Conservation (phyloP, 1,284 basidiomycete genomes). For the Microbotryum violaceum region DNA sequence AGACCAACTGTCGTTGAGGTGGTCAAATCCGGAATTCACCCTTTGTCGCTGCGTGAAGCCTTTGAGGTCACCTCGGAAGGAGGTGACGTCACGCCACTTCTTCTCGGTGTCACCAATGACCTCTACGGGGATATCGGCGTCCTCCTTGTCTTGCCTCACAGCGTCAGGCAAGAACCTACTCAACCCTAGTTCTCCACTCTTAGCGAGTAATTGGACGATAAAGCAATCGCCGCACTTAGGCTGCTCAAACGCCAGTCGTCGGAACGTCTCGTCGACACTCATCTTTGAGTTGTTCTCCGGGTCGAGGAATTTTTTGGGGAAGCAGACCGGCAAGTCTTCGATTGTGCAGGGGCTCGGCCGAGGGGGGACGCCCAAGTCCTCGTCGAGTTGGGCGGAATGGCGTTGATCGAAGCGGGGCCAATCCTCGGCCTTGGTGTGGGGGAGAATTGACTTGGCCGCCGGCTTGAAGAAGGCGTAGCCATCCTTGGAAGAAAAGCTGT, state of each 20-base stretch:
- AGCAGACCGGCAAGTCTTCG: constrained; percentile 8
- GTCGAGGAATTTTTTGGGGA: constrained; percentile 17
- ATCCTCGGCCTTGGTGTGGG: no score
- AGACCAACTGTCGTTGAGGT: no score
- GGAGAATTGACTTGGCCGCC: neutral
- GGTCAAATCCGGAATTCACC: no score
- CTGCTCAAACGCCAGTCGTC: constrained; percentile 36
- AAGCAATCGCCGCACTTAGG: constrained; percentile 42
- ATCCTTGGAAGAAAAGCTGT: constrained; percentile 17
- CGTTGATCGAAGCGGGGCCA: no score
- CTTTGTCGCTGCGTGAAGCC: no score
- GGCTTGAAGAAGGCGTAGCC: constrained; percentile 16
- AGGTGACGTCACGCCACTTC: no score
- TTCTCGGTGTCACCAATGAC: no score
- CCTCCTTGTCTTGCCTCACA: neutral
- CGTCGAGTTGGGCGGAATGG: no score
- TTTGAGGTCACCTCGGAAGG: no score
- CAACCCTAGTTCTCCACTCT: constrained; percentile 39
- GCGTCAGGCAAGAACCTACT: constrained; percentile 39
- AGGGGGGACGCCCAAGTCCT: no score
- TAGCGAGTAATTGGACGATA: constrained; percentile 37
- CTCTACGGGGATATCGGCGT: neutral
- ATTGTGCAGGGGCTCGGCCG: constrained; percentile 9
- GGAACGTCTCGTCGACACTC: constrained; percentile 35
- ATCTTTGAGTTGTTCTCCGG: neutral